phyloP scores from a whole-genome alignment of 2,329 filamentous ascomycete species.

The Diaporthe aspalathi region DNA sequence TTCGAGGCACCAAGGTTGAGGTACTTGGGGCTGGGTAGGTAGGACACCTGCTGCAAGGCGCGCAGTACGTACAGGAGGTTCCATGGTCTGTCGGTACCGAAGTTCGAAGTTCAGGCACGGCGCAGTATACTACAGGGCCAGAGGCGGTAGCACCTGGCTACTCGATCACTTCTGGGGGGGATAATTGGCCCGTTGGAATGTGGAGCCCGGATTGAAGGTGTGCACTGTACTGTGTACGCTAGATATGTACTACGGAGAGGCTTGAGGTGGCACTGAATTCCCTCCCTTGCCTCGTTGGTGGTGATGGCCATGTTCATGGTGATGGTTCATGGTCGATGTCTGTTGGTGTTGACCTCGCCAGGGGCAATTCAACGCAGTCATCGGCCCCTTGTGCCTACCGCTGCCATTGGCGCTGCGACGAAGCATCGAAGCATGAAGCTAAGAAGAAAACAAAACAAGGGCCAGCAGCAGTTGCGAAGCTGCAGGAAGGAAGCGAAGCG shows the following conservation, averaged over 20 bases:
- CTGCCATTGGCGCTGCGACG: constrained; percentile 15
- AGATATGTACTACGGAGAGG: too few species aligned
- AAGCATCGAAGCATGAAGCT: too few species aligned
- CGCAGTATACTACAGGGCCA: constrained; percentile 2
- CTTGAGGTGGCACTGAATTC: too few species aligned
- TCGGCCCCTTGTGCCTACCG: background rate
- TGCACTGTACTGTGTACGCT: too few species aligned
- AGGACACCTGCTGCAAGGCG: background rate
- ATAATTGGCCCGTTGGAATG: constrained; percentile 3
- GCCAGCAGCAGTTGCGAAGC: background rate
- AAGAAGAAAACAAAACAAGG: background rate
- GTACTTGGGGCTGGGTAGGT: too few species aligned
- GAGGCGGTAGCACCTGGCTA: background rate
- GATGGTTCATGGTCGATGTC: background rate
- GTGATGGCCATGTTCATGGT: background rate
- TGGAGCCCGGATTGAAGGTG: background rate
- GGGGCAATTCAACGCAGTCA: too few species aligned
- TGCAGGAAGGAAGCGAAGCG: too few species aligned
- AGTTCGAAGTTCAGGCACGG: constrained; percentile 1
- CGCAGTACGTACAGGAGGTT: background rate
- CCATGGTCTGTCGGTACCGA: background rate
- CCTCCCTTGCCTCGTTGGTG: too few species aligned
- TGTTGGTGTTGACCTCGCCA: background rate
- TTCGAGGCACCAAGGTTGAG: background rate
- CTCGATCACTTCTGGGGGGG: background rate